Base-by-base conservation (phyloP, 192 early-diverging fungal genomes). In the Thamnidium elegans region DNA sequence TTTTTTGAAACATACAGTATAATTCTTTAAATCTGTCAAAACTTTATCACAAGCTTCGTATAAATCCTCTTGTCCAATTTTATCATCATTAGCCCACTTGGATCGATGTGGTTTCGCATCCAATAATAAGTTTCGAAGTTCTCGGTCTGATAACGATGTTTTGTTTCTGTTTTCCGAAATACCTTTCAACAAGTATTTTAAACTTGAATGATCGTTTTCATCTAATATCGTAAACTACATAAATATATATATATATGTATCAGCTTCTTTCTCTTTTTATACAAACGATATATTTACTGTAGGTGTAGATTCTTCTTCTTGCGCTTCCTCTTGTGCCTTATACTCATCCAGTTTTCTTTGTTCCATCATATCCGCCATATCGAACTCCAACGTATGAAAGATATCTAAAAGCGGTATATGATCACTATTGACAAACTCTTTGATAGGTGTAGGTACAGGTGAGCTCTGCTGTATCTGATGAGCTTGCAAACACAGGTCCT, bases 51-150 rank as follows among this genome's bases (percentile, higher is more conserved):
- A 85, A 39, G 87, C 89, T 56, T 92, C 90, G 72, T 96, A 96
- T 9, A 98, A 76, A 63, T 92, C 85, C 52, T 93, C 94, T 71
- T 97, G 96, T 0, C 92, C 92, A 34, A 94, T 81, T 15, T 87
- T 84, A 53, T 92, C 89, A 39, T 94, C 89, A 63, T 88, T 90
- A 0, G 92, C 84, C 94, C 94, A 96, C 74, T 94, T 94, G 42
- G 91, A 90, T 59, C 89, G 82, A 62, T 87, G 86, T 34, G 91
- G 89, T 30, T 87, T 84, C 13, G 92, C 83, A 69, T 92, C 90
- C 1, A 85, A 85, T n/a, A 96, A 69, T 19, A 96, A 72, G 30
- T 83, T 79, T 68, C 84, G 82, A 51, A 96, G 71, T 67, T 91
- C 89, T 7, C 83, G 81, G 44, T 87, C 86, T 20, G 84, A 77